Base-by-base conservation (phyloP, 805 yeast genomes). In the Candida chilensis region DNA sequence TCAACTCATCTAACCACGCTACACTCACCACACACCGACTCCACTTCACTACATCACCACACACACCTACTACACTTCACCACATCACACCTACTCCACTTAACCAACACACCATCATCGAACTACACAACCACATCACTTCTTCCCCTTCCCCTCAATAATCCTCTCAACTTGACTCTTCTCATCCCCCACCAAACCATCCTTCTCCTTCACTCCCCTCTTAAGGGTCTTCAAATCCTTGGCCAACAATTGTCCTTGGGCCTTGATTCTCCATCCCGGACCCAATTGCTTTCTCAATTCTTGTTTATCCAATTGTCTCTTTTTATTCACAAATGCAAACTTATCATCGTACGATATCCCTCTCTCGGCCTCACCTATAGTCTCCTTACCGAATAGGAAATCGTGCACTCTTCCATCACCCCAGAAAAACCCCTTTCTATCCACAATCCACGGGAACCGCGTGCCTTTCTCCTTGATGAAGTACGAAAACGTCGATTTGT, bases 401-500 rank as follows among this genome's bases (percentile, higher is more conserved):
- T 85, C 95, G 53, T 78, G 80, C 2, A 85, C 80, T 35, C 95
- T 64, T 11, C 94, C 95, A 51, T 85, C 94, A 20, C 92, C 88
- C 94, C 94, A 85, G 57, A 82, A 85, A 64, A 86, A 85, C 9
- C 94, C 95, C 42, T 75, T 78, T 40, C 95, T 64, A 48, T 85
- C 95, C 13, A 83, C 80, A 12, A 80, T 57, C 85, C 88, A 84
- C 16, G 83, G 85, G 24, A 71, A 60, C 34, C 60, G 54, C 24
- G 47, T 52, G 14, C 69, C 67, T 15, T 59, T 52, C 43, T 83
- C 90, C 49, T 72, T 75, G 39, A 85, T 52, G 28, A 80, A 70
- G 46, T 83, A 79, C 64, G 80, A 77, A 50, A 84, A 84, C 31
- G 82, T 67, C 2, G 82, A 63, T 28, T 75, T 71, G 51, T 82